Evolutionary conservation across 345 rosid species (phyloP), one percentile per base, ranked within the genome.

Genomic region (Mangifera indica): DNA sequence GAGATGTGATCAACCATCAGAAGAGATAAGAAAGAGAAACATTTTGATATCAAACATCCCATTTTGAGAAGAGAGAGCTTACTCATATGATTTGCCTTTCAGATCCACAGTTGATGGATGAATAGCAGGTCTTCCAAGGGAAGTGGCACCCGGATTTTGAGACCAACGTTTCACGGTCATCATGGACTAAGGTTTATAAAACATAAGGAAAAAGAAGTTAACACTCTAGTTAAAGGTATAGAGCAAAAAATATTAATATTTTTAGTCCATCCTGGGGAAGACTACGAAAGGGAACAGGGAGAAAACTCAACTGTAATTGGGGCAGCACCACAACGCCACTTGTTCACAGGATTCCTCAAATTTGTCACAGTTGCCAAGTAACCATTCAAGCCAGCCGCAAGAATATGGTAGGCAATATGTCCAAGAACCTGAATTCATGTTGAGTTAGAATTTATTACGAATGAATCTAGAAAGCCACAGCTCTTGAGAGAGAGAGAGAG

Each of bases 241-340:
- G 6, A 68, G 25, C 5, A 22, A 57, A 37, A 75, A 52, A 18
- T 4, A 60, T 60, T 8, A 58, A 18, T 60, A 60, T 60, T 32
- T 26, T 12, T 5, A 62, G 26, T 24, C 17, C 58, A 21, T 34
- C 40, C 60, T 40, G 54, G 44, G 18, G 8, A 3, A 59, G 55
- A 20, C 25, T 14, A 69, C 71, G 18, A 63, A 46, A 9, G 49
- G 22, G 1, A 42, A 48, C 15, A 42, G 55, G 67, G 68, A 24
- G 57, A 78, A 81, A 84, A 83, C 84, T 78, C 71, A 84, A 92
- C 99, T 74, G 98, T 79, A 55, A 92, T 77, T 63, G 99, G 99
- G 81, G 99, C 96, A 77, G 98, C 98, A 75, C 96, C 94, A 79
- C 98, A 95, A 2, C 87, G 87, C 99, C 99, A 95, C 82, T 89